phyloP scores from a whole-genome alignment of 2,329 filamentous ascomycete species.

The Akanthomyces uredinophilus region DNA sequence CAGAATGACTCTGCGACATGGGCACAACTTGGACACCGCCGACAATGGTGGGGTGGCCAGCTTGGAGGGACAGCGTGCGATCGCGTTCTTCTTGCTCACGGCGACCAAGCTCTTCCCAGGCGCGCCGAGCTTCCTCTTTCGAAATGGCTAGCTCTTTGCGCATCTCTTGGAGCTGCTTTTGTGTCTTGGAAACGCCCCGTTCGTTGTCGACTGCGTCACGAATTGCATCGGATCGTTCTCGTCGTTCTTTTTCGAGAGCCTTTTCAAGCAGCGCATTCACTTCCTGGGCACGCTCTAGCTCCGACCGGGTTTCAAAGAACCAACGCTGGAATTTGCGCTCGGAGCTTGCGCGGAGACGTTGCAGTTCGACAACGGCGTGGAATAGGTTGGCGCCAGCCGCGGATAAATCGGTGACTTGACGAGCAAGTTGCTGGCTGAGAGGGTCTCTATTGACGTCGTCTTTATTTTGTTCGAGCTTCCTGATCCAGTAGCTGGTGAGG shows the following conservation, averaged over 20 bases:
- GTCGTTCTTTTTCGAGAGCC: slow-evolving; percentile 68
- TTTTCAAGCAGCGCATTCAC: slow-evolving; percentile 74
- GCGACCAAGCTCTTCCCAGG: slow-evolving; percentile 94
- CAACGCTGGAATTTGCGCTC: slow-evolving; percentile 97
- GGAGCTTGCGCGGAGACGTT: slow-evolving; percentile 86
- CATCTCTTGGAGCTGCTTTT: slow-evolving; percentile 83
- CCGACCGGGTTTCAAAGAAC: slow-evolving; percentile 92
- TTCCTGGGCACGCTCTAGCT: slow-evolving; percentile 82
- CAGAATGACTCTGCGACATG: slow-evolving; percentile 69
- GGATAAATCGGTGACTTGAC: slow-evolving; percentile 95
- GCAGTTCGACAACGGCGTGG: slow-evolving; percentile 93
- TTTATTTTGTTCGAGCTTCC: slow-evolving; percentile 82
- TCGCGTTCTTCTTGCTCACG: slow-evolving; percentile 92
- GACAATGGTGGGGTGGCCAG: slow-evolving; percentile 81
- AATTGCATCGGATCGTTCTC: slow-evolving; percentile 62
- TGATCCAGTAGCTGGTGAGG: slow-evolving; percentile 94
- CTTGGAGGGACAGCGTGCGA: slow-evolving; percentile 75
- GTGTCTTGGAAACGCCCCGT: slow-evolving; percentile 66
- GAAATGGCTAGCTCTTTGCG: slow-evolving; percentile 89
- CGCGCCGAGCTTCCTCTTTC: slow-evolving; percentile 89
- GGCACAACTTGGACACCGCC: slow-evolving; percentile 94
- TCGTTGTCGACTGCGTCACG: slow-evolving; percentile 62
- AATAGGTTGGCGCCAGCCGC: slow-evolving; percentile 95
- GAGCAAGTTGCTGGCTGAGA: slow-evolving; percentile 78
- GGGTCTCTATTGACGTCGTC: slow-evolving; percentile 79